A percentile compares a stretch with the other conserved stretches of the same genome.
Evolutionary conservation across 768 basidiomycete genomes (phyloP).

Genomic region (Kwoniella dejecticola): DNA sequence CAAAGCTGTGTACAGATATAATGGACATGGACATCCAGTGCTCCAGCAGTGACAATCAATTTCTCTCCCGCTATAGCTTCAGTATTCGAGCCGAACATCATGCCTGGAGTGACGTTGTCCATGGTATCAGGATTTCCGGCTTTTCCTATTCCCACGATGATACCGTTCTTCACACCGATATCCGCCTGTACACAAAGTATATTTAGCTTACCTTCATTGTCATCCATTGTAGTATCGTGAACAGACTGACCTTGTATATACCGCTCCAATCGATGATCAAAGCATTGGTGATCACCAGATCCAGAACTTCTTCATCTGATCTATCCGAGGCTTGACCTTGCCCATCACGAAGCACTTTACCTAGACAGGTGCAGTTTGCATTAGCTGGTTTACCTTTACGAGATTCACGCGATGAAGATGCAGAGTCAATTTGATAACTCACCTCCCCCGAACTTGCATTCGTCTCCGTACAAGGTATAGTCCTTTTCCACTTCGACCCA

Average conservation of each 20-base stretch:
- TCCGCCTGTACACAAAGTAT: conserved; percentile 67
- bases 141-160: conserved; percentile 89
- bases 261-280: conserved; percentile 92
- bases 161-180: conserved; percentile 82
- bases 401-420: background rate
- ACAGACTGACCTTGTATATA: conserved; percentile 79
- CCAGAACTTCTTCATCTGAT: conserved; percentile 69
- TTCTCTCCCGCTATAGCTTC: conserved; percentile 97
- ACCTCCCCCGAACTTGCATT: conserved; percentile 98
- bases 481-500: conserved; percentile 94
- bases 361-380: conserved; percentile 57
- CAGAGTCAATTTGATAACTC: conserved; percentile 19
- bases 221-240: no score
- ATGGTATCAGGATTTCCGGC: conserved; percentile 95
- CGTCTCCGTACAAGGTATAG: conserved; percentile 87
- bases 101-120: conserved; percentile 69
- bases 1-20: conserved; percentile 95
- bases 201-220: background rate
- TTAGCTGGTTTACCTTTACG: background rate
- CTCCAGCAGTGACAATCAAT: conserved; percentile 88
- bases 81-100: conserved; percentile 85
- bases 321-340: conserved; percentile 89
- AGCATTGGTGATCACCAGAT: conserved; percentile 93
- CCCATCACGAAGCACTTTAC: conserved; percentile 92
- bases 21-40: conserved; percentile 88